Percentiles rank a stretch among this genome's conserved stretches.
Evolutionary conservation across 2,329 filamentous ascomycete genomes (phyloP).

Genomic region (Elsinoe batatas): DNA sequence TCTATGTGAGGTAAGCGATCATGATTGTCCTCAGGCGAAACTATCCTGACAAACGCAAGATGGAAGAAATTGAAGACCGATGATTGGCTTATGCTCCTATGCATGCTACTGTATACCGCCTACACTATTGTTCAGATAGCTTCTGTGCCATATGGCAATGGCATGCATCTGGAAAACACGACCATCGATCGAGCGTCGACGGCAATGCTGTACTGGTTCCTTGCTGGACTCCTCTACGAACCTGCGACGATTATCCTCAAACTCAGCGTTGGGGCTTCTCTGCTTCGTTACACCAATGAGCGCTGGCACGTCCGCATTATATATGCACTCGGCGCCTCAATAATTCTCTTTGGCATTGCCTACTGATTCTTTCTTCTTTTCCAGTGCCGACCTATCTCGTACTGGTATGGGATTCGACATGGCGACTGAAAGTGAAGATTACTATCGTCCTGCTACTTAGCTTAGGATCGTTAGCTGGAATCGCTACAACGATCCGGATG

Average conservation of each 20-base stretch:
- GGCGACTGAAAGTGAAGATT: not conserved
- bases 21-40: not conserved
- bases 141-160: constrained; percentile 26
- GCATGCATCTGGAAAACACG: constrained; percentile 25
- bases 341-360: constrained; percentile 33
- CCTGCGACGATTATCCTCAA: constrained; percentile 37
- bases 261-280: constrained; percentile 40
- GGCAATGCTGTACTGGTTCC: constrained; percentile 35
- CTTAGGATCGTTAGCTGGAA: not conserved
- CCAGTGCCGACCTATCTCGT: constrained; percentile 39
- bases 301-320: constrained; percentile 34
- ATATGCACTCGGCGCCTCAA: constrained; percentile 33
- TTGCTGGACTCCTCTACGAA: constrained; percentile 42
- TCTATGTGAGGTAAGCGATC: not conserved
- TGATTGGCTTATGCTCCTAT: constrained; percentile 28
- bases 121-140: constrained; percentile 27
- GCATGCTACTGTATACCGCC: constrained; percentile 25
- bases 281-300: constrained; percentile 40
- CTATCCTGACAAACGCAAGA: not conserved
- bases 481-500: not conserved
- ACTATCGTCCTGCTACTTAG: not conserved
- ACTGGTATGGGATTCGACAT: constrained; percentile 29
- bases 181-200: not conserved
- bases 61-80: constrained; percentile 25
- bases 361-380: constrained; percentile 42